Conservation (phyloP, 345 rosid genomes). For the Citrus trifoliata region DNA sequence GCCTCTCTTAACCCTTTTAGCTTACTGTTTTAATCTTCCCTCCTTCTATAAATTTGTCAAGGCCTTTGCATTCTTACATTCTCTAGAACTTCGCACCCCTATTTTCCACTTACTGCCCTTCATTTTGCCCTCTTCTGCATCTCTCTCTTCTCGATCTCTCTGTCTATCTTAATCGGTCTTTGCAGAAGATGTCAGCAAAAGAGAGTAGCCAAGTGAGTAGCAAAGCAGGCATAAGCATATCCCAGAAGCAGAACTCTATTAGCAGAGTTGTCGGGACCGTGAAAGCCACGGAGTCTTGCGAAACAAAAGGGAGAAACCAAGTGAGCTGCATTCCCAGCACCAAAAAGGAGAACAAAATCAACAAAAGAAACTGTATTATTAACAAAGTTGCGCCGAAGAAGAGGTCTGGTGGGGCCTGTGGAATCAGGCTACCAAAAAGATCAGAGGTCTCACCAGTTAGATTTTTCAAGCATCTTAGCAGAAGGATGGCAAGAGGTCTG, state of each 20-base stretch:
- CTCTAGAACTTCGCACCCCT: background rate
- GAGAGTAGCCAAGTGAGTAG: slow-evolving; percentile 17
- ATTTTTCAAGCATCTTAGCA: slow-evolving; percentile 45
- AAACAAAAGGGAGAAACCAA: slow-evolving; percentile 28
- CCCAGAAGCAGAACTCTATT: background rate
- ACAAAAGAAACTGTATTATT: background rate
- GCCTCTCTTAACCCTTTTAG: slow-evolving; percentile 1
- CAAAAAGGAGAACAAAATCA: slow-evolving; percentile 17
- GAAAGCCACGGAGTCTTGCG: slow-evolving; percentile 35
- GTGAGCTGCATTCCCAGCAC: slow-evolving; percentile 9
- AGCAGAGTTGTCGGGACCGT: slow-evolving; percentile 16
- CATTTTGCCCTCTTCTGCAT: background rate
- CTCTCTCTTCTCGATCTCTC: slow-evolving; percentile 1
- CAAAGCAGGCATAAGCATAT: background rate
- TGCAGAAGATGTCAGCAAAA: slow-evolving; percentile 18
- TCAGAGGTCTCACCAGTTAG: slow-evolving; percentile 40
- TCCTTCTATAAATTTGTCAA: slow-evolving; percentile 6
- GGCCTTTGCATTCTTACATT: slow-evolving; percentile 3
- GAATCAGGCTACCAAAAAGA: slow-evolving; percentile 46
- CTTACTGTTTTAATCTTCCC: slow-evolving; percentile 10
- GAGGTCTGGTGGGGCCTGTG: slow-evolving; percentile 36
- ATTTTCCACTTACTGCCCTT: slow-evolving; percentile 1
- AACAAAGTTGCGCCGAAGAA: slow-evolving; percentile 14
- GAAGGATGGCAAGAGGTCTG: slow-evolving; percentile 40
- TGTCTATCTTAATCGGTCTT: background rate